Conservation (phyloP, 2,329 filamentous ascomycete species). For the Fusarium nurragi region DNA sequence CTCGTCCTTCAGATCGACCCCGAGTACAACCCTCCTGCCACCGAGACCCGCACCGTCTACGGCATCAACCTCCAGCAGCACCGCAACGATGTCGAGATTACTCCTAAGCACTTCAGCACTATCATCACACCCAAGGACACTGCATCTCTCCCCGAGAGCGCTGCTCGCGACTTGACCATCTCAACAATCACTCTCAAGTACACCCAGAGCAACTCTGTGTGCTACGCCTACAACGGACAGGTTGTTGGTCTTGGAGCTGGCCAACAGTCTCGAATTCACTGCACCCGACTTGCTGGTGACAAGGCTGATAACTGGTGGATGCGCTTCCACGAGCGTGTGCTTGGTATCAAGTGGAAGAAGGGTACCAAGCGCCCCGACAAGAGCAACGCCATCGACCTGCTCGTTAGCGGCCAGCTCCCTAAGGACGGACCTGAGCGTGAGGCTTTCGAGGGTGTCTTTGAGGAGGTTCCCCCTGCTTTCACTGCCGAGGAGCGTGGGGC, state of each 20-base stretch:
- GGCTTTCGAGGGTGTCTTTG: conserved; percentile 88
- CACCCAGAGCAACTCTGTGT: conserved; percentile 98
- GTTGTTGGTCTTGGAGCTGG: conserved; percentile 93
- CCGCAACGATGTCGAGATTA: conserved; percentile 91
- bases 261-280: conserved; percentile 98
- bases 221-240: conserved; percentile 94
- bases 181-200: conserved; percentile 98
- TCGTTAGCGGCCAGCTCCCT: conserved; percentile 90
- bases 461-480: conserved; percentile 85
- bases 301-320: conserved; percentile 99
- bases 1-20: conserved; percentile 95
- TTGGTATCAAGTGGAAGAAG: conserved; percentile 95
- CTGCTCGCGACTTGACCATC: conserved; percentile 88
- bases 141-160: conserved; percentile 76
- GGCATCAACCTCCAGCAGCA: conserved; percentile 88
- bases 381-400: conserved; percentile 96
- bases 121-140: conserved; percentile 88
- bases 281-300: conserved; percentile 94
- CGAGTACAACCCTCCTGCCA: conserved; percentile 81
- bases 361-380: conserved; percentile 96
- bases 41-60: conserved; percentile 88
- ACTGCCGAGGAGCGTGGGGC: conserved; percentile 83
- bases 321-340: conserved; percentile 91
- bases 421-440: conserved; percentile 84
- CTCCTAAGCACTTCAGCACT: conserved; percentile 83